Percentiles rank a stretch among this genome's conserved stretches.
Evolutionary conservation across 768 basidiomycete species (phyloP).

Genomic region (Astraeus odoratus): DNA sequence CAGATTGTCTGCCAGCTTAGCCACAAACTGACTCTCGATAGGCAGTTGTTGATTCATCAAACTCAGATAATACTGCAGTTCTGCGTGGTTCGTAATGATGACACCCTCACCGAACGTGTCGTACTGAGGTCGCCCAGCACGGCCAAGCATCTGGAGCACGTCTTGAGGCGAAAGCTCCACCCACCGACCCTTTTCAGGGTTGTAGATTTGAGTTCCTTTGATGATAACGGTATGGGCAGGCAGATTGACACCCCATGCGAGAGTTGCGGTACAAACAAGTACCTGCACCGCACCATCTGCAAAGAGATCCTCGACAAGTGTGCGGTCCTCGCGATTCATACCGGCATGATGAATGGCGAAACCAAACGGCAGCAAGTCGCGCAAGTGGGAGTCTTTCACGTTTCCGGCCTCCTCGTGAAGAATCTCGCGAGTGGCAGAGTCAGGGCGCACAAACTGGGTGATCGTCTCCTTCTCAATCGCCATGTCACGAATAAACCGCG

Average conservation of each 20-base stretch:
- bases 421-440: slow-evolving; percentile 87
- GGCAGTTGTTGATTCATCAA: slow-evolving; percentile 96
- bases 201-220: slow-evolving; percentile 99
- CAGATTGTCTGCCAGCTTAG: slow-evolving; percentile 87
- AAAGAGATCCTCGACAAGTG: slow-evolving; percentile 90
- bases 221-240: slow-evolving; percentile 98
- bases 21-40: slow-evolving; percentile 92
- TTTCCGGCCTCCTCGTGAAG: slow-evolving; percentile 76
- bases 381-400: slow-evolving; percentile 75
- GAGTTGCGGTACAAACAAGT: slow-evolving; percentile 92
- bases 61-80: slow-evolving; percentile 94
- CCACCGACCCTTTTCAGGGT: slow-evolving; percentile 98
- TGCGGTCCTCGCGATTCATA: slow-evolving; percentile 88
- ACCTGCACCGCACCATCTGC: slow-evolving; percentile 89
- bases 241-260: slow-evolving; percentile 99
- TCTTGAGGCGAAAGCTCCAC: slow-evolving; percentile 93
- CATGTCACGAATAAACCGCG: slow-evolving; percentile 88
- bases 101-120: slow-evolving; percentile 97
- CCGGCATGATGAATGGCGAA: slow-evolving; percentile 98
- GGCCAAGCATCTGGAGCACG: slow-evolving; percentile 96
- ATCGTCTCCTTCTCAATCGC: slow-evolving; percentile 97
- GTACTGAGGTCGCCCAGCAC: slow-evolving; percentile 95
- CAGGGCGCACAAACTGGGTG: slow-evolving; percentile 91
- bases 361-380: slow-evolving; percentile 90
- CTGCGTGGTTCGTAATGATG: slow-evolving; percentile 96